Evolutionary conservation across 2,329 filamentous ascomycete genomes (phyloP), one percentile per base, ranked within the genome.

Genomic region (Colletotrichum noveboracense): DNA sequence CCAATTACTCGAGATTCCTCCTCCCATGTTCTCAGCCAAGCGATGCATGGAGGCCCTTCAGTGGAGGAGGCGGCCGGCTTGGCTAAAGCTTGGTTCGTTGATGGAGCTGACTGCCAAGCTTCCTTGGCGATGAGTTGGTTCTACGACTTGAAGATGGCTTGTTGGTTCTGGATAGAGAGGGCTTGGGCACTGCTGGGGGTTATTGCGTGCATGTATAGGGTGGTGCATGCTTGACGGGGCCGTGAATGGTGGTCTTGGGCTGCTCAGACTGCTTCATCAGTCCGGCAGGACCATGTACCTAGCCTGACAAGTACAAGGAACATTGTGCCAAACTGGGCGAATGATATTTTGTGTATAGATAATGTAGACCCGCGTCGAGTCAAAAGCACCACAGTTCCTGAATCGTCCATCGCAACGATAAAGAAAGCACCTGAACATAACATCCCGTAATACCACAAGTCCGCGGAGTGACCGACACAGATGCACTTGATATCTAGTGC

Each of bases 21-120:
- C 2, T 28, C 9, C 30, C 24, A 21, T 13, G n/a, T 21, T 2
- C 43, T 48, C n/a, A 48, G 43, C 43, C 43, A 48, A 48, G 43
- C 43, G 5, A 48, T 48, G 6, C 43, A 48, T 13, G 43, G 36
- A 21, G 72, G n/a, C n/a, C 38, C 28, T 26, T 52, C 43, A 43
- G 26, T 64, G 62, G 38, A 36, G 32, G 56, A 68, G 28, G 21
- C 21, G 56, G 36, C 70, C 48, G 58, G 64, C 74, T 74, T 76
- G 73, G 73, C 69, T 34, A 72, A 72, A 75, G 73, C 73, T 75
- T 75, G 58, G 64, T 58, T 18, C 61, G 26, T 43, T 21, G 48
- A 26, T 58, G 58, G 26, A 28, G 26, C n/a, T 48, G n/a, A 48
- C n/a, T 21, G 74, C 58, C 70, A 74, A 68, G 64, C 10, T 30